phyloP scores from a whole-genome alignment of 2,329 filamentous ascomycete species.

The Aspergillus oerlinghausenensis region DNA sequence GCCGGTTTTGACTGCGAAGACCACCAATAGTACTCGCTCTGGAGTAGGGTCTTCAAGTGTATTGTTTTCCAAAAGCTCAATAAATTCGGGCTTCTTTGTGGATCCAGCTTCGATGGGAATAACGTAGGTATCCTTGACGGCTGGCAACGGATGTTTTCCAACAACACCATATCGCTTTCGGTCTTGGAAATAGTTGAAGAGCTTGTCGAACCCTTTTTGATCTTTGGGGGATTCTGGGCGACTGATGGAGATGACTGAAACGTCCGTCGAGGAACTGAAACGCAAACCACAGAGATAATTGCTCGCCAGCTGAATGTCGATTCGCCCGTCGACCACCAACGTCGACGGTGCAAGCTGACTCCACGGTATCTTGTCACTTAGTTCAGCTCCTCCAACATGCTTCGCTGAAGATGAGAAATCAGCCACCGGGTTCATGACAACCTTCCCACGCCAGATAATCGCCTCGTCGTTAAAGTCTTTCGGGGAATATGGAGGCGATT shows the following conservation, averaged over 20 bases:
- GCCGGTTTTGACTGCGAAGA: slow-evolving; percentile 73
- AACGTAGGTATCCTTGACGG: slow-evolving; percentile 86
- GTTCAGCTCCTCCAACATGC: slow-evolving; percentile 78
- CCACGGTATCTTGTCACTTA: slow-evolving; percentile 66
- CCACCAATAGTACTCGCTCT: slow-evolving; percentile 74
- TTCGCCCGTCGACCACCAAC: slow-evolving; percentile 62
- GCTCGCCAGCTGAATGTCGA: slow-evolving; percentile 75
- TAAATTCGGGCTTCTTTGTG: slow-evolving; percentile 70
- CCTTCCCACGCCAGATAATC: slow-evolving; percentile 71
- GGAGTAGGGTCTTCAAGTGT: slow-evolving; percentile 66
- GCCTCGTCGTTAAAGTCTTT: slow-evolving; percentile 68
- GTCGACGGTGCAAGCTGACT: slow-evolving; percentile 66
- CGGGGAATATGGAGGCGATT: slow-evolving; percentile 78
- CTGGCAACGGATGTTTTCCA: slow-evolving; percentile 66
- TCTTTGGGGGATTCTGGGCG: slow-evolving; percentile 57
- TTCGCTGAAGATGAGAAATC: slow-evolving; percentile 73
- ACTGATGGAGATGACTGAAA: slow-evolving; percentile 71
- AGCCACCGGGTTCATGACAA: slow-evolving; percentile 72
- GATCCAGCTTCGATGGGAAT: slow-evolving; percentile 75
- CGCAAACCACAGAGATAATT: slow-evolving; percentile 86
- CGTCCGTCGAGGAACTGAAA: slow-evolving; percentile 76
- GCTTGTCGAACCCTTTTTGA: slow-evolving; percentile 61
- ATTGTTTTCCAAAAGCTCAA: slow-evolving; percentile 83
- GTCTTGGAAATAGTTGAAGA: slow-evolving; percentile 83
- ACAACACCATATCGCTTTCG: slow-evolving; percentile 86